A percentile compares a stretch with the other conserved stretches of the same genome.
Evolutionary conservation across 2,329 filamentous ascomycete genomes (phyloP).

Genomic region (Thielaviopsis ethacetica): DNA sequence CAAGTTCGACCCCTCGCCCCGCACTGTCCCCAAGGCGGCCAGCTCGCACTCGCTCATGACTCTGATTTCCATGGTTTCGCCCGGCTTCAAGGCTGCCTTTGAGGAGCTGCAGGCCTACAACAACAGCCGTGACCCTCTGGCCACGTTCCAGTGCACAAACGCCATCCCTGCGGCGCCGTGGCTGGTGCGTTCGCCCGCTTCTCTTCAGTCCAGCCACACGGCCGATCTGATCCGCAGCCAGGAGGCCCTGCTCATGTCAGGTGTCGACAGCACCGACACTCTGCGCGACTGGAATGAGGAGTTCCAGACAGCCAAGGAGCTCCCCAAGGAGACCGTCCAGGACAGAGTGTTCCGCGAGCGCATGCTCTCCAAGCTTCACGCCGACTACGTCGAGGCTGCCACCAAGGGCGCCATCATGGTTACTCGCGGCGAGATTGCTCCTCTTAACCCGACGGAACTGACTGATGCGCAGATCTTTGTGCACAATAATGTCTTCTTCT

Average conservation of each 20-base stretch:
- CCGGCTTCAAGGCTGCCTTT: slow-evolving; percentile 67
- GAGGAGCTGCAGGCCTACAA: slow-evolving; percentile 68
- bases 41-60: slow-evolving; percentile 74
- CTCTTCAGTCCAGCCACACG: slow-evolving; percentile 52
- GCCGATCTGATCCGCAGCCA: slow-evolving; percentile 79
- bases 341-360: slow-evolving; percentile 93
- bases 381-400: slow-evolving; percentile 93
- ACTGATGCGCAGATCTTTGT: slow-evolving; percentile 95
- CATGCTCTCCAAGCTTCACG: slow-evolving; percentile 86
- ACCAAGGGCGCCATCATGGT: slow-evolving; percentile 83
- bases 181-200: slow-evolving; percentile 58
- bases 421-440: slow-evolving; percentile 78
- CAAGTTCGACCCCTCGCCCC: slow-evolving; percentile 85
- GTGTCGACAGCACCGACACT: slow-evolving; percentile 85
- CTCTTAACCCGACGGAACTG: slow-evolving; percentile 85
- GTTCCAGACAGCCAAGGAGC: slow-evolving; percentile 88
- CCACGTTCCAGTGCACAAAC: slow-evolving; percentile 92
- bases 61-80: slow-evolving; percentile 62
- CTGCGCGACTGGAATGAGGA: slow-evolving; percentile 98
- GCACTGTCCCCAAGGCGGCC: slow-evolving; percentile 59
- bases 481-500: slow-evolving; percentile 99
- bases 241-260: slow-evolving; percentile 78
- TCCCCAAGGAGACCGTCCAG: slow-evolving; percentile 85
- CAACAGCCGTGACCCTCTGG: slow-evolving; percentile 69
- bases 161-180: slow-evolving; percentile 84